Conservation (phyloP, 2,329 filamentous ascomycete genomes). For the Fusarium veterinarium region DNA sequence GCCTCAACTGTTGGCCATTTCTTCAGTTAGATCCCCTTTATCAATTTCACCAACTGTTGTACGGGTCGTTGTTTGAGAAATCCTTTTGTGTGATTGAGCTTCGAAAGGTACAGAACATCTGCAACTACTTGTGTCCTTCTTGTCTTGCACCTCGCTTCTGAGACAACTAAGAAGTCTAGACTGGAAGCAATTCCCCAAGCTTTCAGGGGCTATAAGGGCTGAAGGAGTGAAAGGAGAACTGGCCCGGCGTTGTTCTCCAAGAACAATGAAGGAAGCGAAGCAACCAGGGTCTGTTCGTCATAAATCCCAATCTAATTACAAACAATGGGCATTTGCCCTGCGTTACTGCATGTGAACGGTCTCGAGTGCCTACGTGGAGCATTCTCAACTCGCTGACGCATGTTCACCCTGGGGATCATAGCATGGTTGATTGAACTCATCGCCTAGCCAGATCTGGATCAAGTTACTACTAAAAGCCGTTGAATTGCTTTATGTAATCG, state of each 20-base stretch:
- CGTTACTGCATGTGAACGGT: neutral
- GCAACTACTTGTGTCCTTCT: accelerated
- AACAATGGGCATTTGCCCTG: accelerated
- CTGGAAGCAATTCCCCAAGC: too few species aligned
- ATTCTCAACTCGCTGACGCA: too few species aligned
- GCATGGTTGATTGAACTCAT: neutral
- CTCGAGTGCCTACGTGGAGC: too few species aligned
- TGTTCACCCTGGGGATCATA: neutral
- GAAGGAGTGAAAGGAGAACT: too few species aligned
- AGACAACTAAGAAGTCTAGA: neutral
- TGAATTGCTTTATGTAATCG: accelerated
- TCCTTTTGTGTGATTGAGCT: accelerated
- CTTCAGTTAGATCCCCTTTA: accelerated
- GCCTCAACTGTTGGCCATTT: accelerated
- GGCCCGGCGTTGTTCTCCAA: neutral
- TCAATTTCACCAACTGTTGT: accelerated
- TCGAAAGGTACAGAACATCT: neutral
- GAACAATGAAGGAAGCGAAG: accelerated
- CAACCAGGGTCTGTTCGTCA: accelerated
- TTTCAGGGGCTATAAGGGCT: neutral
- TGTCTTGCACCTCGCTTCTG: neutral
- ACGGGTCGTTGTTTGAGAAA: neutral
- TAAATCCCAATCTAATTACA: accelerated
- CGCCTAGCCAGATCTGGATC: neutral
- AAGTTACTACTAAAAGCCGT: accelerated